These are phyloP conservation scores for Triticum dicoccoides DNA, from an alignment of 176 grass and related monocot species.

Conservation along the genomic window DNA sequence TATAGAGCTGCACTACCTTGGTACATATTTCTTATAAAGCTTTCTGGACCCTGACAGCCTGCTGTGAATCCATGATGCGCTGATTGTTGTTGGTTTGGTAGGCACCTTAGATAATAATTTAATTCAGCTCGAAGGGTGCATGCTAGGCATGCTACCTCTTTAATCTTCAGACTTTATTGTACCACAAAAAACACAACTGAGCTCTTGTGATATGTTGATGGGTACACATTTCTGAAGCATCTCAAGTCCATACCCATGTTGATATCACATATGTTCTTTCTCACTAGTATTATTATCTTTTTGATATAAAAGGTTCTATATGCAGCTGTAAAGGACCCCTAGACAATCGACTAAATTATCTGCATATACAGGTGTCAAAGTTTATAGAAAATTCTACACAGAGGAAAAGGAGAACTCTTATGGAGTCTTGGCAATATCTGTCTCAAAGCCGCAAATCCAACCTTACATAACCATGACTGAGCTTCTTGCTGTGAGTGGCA, in stretches of 20 bases:
- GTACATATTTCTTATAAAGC: not conserved
- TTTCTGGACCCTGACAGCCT: not conserved
- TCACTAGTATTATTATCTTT: not conserved
- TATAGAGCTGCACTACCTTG: not conserved
- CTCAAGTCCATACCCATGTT: not conserved
- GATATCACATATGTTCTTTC: not conserved
- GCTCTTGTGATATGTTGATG: not conserved
- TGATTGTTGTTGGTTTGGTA: conserved; percentile 8
- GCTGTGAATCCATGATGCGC: not conserved
- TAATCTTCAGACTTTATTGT: not conserved
- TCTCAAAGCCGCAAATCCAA: conserved; percentile 58
- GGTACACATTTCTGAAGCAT: not conserved
- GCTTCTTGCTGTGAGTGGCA: conserved; percentile 63
- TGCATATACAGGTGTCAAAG: conserved; percentile 56
- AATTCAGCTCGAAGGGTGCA: conserved; percentile 8
- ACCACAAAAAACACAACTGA: not conserved
- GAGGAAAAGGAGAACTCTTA: conserved; percentile 60
- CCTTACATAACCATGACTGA: conserved; percentile 65
- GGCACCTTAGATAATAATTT: not conserved
- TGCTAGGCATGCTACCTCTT: not conserved
- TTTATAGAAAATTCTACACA: conserved; percentile 85
- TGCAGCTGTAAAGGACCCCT: not conserved
- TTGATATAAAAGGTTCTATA: not conserved
- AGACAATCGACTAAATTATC: conserved; percentile 14
- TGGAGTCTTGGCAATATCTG: conserved; percentile 81